Evolutionary conservation across 2,329 filamentous ascomycete genomes (phyloP).

Genomic region (Sporothrix humicola): DNA sequence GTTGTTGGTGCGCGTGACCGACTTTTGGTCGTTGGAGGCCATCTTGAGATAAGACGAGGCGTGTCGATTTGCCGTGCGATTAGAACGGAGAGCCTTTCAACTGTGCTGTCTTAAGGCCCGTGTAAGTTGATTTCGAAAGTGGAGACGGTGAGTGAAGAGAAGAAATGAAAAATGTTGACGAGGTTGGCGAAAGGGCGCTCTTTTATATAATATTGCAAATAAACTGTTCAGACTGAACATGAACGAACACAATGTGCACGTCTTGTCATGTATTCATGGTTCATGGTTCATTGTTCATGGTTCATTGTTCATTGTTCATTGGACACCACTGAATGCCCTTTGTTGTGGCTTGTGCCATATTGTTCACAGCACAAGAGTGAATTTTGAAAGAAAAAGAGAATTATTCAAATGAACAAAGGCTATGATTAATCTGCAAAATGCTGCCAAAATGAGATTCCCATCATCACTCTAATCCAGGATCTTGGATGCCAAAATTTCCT

Average conservation of each 20-base stretch:
- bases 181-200: no score
- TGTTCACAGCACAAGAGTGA: not conserved
- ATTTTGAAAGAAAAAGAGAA: not conserved
- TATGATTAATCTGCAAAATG: not conserved
- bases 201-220: not conserved
- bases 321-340: not conserved
- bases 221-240: not conserved
- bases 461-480: conserved; percentile 23
- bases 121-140: not conserved
- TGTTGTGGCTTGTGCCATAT: not conserved
- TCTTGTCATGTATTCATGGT: not conserved
- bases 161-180: no score
- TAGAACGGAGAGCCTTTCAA: not conserved
- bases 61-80: not conserved
- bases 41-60: not conserved
- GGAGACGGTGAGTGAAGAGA: not conserved
- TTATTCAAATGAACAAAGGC: not conserved
- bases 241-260: not conserved
- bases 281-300: no score
- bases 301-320: not conserved
- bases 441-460: not conserved
- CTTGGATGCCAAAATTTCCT: conserved; percentile 47
- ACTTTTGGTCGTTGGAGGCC: not conserved
- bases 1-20: not conserved
- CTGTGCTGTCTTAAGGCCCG: not conserved